Evolutionary conservation across 2,329 filamentous ascomycete species (phyloP).

Genomic region (Colletotrichum horii): DNA sequence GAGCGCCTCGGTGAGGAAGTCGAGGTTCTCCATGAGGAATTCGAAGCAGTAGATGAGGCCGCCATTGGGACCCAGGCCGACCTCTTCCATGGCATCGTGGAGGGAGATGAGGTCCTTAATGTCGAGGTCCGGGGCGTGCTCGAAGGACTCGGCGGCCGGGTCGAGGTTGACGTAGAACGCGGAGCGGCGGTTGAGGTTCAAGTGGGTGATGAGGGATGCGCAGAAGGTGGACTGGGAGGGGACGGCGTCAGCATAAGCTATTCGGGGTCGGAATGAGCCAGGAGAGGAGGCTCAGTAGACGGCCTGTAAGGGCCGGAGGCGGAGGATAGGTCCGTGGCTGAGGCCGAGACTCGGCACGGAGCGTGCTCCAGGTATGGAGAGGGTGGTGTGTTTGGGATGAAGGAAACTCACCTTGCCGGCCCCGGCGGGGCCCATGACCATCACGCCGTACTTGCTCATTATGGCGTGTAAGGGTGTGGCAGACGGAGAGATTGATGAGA

Average conservation of each 20-base stretch:
- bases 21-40: conserved; percentile 91
- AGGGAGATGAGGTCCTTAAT: conserved; percentile 95
- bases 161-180: conserved; percentile 99
- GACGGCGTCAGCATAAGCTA: neutral
- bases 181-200: conserved; percentile 88
- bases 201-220: conserved; percentile 88
- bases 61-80: conserved; percentile 88
- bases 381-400: neutral
- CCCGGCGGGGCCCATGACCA: conserved; percentile 96
- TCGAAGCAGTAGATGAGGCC: conserved; percentile 97
- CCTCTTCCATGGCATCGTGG: conserved; percentile 96
- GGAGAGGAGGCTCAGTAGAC: neutral
- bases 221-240: conserved; percentile 83
- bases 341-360: neutral
- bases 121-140: conserved; percentile 89
- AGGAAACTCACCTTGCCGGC: conserved; percentile 75
- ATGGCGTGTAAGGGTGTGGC: conserved; percentile 25
- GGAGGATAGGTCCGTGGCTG: neutral
- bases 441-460: conserved; percentile 94
- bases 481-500: neutral
- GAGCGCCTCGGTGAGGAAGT: conserved; percentile 86
- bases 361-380: neutral
- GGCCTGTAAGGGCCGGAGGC: neutral
- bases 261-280: neutral
- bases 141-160: conserved; percentile 91